Evolutionary conservation across 371 early-diverging fungal species (phyloP).

Genomic region (Circinella minor): DNA sequence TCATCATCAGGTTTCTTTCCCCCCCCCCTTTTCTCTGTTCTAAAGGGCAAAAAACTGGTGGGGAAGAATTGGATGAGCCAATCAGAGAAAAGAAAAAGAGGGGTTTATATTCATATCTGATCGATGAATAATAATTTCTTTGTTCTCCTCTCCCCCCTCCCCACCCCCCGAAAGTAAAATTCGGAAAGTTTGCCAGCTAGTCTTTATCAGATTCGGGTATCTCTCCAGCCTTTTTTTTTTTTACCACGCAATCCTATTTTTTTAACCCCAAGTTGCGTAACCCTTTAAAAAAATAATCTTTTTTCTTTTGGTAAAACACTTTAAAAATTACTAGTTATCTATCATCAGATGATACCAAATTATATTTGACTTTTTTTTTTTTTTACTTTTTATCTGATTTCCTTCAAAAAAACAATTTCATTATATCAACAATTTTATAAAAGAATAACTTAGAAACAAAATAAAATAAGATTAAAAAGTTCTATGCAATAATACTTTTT

Average conservation of each 20-base stretch:
- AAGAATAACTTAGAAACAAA: no score
- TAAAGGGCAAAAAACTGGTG: neutral
- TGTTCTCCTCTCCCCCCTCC: neutral
- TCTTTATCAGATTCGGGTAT: neutral
- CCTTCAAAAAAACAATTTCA: neutral
- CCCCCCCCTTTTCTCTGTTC: neutral
- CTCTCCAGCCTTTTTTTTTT: neutral
- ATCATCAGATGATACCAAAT: neutral
- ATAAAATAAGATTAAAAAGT: no score
- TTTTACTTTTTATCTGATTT: neutral
- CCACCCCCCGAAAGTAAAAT: neutral
- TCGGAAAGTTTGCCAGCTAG: constrained; percentile 5
- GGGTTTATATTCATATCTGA: neutral
- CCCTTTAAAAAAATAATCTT: neutral
- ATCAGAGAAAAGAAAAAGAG: neutral
- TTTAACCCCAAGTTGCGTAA: neutral
- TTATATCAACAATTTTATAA: no score
- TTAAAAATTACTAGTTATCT: no score
- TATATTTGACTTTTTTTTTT: neutral
- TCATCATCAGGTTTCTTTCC: no score
- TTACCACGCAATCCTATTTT: neutral
- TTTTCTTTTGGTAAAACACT: no score
- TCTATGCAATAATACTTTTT: no score
- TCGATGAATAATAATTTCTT: neutral
- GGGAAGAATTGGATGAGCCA: neutral